These are phyloP conservation scores for Azolla pinnata DNA, from an alignment of 75 land plant genomes.

Conservation along the genomic window DNA sequence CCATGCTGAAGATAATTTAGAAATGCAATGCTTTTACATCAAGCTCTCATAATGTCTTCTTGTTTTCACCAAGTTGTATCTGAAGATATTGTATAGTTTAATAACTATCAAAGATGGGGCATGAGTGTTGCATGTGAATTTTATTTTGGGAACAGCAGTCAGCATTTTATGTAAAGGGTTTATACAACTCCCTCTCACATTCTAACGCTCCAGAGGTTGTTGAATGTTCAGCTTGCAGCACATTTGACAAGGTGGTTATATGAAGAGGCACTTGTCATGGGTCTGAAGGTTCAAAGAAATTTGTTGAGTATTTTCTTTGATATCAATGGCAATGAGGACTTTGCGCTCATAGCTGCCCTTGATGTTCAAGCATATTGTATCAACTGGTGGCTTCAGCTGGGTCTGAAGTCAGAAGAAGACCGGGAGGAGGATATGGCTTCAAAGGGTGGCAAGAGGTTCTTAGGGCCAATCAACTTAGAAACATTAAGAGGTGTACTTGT, in stretches of 20 bases:
- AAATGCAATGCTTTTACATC: no score
- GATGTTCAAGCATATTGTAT: constrained; percentile 61
- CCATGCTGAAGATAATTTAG: no score
- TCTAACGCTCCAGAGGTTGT: no score
- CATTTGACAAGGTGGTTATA: constrained; percentile 74
- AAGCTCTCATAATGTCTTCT: no score
- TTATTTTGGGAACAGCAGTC: no score
- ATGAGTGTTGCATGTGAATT: no score
- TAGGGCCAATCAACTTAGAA: constrained; percentile 65
- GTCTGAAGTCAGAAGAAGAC: constrained; percentile 34
- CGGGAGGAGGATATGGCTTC: constrained; percentile 16
- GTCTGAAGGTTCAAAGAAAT: constrained; percentile 56
- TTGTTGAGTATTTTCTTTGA: constrained; percentile 58
- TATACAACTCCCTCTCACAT: no score
- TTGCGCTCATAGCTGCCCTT: constrained; percentile 61
- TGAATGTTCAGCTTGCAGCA: constrained; percentile 79
- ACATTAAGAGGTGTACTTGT: constrained; percentile 51
- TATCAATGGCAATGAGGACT: constrained; percentile 54
- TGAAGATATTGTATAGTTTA: no score
- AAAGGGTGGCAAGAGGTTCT: constrained; percentile 23
- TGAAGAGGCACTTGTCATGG: constrained; percentile 73
- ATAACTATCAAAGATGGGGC: no score
- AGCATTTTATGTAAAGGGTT: no score
- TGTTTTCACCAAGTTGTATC: no score
- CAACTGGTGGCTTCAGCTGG: constrained; percentile 73